These are phyloP conservation scores for Metarhizium rileyi DNA, from an alignment of 2,329 filamentous ascomycete species.

Conservation along the genomic window DNA sequence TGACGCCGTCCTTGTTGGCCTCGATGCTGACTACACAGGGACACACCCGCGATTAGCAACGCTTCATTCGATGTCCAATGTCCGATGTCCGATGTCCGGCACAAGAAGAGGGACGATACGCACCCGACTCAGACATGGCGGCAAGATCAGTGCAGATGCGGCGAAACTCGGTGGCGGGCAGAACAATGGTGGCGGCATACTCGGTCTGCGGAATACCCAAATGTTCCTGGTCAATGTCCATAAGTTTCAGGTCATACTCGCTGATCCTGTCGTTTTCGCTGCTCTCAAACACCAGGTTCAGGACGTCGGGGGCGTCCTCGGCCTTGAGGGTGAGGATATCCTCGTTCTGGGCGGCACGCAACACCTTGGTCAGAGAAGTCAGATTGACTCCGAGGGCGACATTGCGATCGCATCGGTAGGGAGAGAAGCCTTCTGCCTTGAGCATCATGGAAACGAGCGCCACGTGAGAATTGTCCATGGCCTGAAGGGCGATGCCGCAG, in stretches of 20 bases:
- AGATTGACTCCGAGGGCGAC: constrained; percentile 97
- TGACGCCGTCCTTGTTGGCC: constrained; percentile 92
- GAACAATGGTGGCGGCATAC: constrained; percentile 80
- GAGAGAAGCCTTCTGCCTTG: constrained; percentile 87
- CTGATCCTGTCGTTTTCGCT: constrained; percentile 78
- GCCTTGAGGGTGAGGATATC: constrained; percentile 96
- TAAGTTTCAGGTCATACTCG: constrained; percentile 99
- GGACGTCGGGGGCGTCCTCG: constrained; percentile 88
- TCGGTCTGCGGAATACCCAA: constrained; percentile 98
- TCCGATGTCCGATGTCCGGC: neutral
- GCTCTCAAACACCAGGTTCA: constrained; percentile 95
- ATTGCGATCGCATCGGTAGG: constrained; percentile 97
- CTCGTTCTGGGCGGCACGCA: constrained; percentile 87
- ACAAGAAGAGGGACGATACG: constrained; percentile 19
- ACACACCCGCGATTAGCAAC: neutral
- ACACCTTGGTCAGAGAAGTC: constrained; percentile 90
- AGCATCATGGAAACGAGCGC: constrained; percentile 98
- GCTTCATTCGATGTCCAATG: no score
- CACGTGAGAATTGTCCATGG: constrained; percentile 99
- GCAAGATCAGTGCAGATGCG: constrained; percentile 89
- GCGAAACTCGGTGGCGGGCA: constrained; percentile 86
- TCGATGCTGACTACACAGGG: constrained; percentile 73
- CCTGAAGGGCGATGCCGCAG: constrained; percentile 92
- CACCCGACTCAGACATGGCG: constrained; percentile 92
- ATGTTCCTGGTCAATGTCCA: constrained; percentile 99